Conservation (phyloP, 108 stramenopile species). For the Cyclotella baltica region DNA sequence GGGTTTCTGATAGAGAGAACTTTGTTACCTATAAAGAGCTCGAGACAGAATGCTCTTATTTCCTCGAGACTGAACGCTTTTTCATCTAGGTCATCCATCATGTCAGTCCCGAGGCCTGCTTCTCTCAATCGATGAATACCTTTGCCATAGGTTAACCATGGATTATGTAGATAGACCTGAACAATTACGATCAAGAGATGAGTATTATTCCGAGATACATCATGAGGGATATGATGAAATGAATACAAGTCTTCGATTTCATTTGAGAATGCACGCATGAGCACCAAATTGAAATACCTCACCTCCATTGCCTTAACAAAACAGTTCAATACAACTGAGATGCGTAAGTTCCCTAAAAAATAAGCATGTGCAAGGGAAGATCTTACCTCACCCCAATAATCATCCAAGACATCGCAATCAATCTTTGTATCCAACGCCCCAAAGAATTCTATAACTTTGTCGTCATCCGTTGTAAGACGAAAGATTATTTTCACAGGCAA, state of each 20-base stretch:
- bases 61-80: slow-evolving; percentile 12
- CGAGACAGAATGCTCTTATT: not conserved
- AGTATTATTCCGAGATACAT: no score
- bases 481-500: slow-evolving; percentile 49
- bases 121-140: slow-evolving; percentile 60
- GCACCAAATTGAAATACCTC: no score
- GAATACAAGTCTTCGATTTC: no score
- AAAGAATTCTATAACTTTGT: slow-evolving; percentile 44
- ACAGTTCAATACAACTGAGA: not conserved
- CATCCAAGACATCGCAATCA: slow-evolving; percentile 63
- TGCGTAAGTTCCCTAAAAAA: not conserved
- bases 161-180: slow-evolving; percentile 51
- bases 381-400: slow-evolving; percentile 57
- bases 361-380: no score
- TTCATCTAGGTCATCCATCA: slow-evolving; percentile 58
- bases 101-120: slow-evolving; percentile 35
- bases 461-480: slow-evolving; percentile 49
- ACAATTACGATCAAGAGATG: no score
- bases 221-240: no score
- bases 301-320: no score
- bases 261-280: no score
- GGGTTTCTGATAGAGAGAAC: not conserved
- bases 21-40: not conserved
- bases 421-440: slow-evolving; percentile 36
- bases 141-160: slow-evolving; percentile 58